Evolutionary conservation across 208 protist genomes (phyloP), one percentile per base, ranked within the genome.

Genomic region (Leishmania guyanensis): DNA sequence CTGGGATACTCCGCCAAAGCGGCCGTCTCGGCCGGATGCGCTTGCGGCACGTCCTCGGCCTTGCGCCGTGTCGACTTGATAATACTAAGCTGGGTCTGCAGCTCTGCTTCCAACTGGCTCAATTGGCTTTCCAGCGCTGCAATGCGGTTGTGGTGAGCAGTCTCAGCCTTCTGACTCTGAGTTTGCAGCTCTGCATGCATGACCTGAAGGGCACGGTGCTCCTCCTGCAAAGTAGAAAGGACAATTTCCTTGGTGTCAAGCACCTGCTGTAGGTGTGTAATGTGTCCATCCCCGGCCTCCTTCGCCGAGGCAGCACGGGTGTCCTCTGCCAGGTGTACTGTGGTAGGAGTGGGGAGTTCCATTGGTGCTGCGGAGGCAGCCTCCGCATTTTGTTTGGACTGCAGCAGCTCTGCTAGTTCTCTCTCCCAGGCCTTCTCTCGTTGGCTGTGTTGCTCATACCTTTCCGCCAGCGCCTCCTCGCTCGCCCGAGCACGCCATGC

Each of bases 401-500:
- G 73, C 74, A 79, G 53, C 64, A 83, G 62, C 80, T 36, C 74
- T 10, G 48, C 39, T n/a, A 83, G 53, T 50, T 83, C 74, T 22
- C 16, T 39, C 54, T 78, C 80, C 80, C 80, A 83, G 43, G 73
- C 80, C 74, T 78, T 83, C 65, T 83, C 80, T 6, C 54, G 66
- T 66, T 75, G 74, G 16, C 74, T 65, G 64, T 83, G 75, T 43
- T 83, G 80, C 51, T 75, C 62, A 69, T 79, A 78, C n/a, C 80
- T 75, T 74, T 83, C 80, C 74, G 66, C 74, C 74, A 83, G 29
- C 60, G 80, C 80, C 74, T 75, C 74, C 65, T 83, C 80, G 50
- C 80, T 83, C 43, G 65, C 73, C 3, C 73, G 80, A 29, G 80
- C 80, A 3, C 80, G 80, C 39, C 80, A 74, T 60, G 80, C 46